phyloP scores from a whole-genome alignment of 495 filamentous ascomycete genomes.

The Aspergillus hancockii region DNA sequence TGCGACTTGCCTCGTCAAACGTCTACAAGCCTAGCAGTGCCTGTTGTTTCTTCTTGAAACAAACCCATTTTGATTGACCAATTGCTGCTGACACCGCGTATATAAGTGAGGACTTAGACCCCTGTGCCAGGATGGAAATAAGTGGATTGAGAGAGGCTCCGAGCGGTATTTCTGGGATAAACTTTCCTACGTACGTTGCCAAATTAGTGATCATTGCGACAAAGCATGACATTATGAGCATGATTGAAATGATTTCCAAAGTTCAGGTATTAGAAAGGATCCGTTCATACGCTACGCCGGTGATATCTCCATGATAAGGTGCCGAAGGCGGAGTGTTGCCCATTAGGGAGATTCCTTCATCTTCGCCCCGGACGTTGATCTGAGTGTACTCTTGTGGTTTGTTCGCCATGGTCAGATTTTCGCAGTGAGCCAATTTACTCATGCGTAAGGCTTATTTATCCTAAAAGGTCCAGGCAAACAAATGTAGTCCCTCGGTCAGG shows the following conservation, averaged over 20 bases:
- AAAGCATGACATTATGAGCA: constrained; percentile 20
- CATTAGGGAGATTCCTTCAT: no score
- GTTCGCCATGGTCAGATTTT: no score
- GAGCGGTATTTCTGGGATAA: constrained; percentile 8
- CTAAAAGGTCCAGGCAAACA: no score
- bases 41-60: constrained; percentile 24
- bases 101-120: constrained; percentile 31
- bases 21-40: constrained; percentile 29
- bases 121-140: constrained; percentile 33
- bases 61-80: constrained; percentile 42
- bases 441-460: no score
- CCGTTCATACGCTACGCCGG: no score
- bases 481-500: no score
- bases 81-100: constrained; percentile 27
- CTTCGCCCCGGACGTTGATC: no score
- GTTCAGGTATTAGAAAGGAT: neutral
- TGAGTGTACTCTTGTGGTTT: no score
- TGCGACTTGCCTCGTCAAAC: constrained; percentile 41
- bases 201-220: constrained; percentile 18
- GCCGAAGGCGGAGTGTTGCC: no score
- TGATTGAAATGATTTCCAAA: neutral
- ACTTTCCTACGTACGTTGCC: constrained; percentile 11
- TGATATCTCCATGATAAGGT: no score
- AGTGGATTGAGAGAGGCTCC: constrained; percentile 33
- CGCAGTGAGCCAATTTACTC: no score